Evolutionary conservation across 2,329 filamentous ascomycete species (phyloP), one percentile per base, ranked within the genome.

Genomic region (Diaporthe sp.): DNA sequence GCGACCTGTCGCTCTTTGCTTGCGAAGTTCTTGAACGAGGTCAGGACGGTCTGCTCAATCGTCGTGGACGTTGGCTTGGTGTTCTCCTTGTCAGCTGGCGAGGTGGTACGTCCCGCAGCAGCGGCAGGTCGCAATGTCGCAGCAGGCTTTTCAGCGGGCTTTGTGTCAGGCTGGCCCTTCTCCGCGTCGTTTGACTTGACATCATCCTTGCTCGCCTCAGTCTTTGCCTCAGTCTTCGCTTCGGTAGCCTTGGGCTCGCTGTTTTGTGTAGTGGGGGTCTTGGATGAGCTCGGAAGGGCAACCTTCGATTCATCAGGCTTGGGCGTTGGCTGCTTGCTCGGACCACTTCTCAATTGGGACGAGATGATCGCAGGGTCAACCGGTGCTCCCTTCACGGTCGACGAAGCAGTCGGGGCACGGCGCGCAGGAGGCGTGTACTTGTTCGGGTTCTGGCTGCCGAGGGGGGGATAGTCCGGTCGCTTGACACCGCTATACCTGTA

Each of bases 361-460:
- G 95, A 96, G 80, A 98, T 97, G 80, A 97, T 97, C 45, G 96
- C 94, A 75, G 95, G 95, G 81, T 98, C 95, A 68, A 96, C 90
- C 19, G 94, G 94, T 54, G 92, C 94, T 57, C 95, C 93, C 77
- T 91, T 89, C 30, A 96, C 92, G 12, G 92, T 94, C 6, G 95
- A 87, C 77, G 94, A 90, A 35, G 88, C 92, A 42, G 93, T 91
- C 25, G 95, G 94, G 12, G 96, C 93, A 78, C 97, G 92, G 82
- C 95, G 91, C 25, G 95, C 96, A 6, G 97, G 97, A 45, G 97
- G 96, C 0, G 94, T 97, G 83, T 99, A 99, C 83, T 95, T 96
- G 83, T 90, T 90, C 38, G 74, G 45, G 77, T 88, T 86, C 25
- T 87, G 84, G 57, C 83, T 85, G 64, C 85, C 81, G 42, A 97